Conservation (phyloP, 257 asterid genomes). For the Nicotiana sylvestris region DNA sequence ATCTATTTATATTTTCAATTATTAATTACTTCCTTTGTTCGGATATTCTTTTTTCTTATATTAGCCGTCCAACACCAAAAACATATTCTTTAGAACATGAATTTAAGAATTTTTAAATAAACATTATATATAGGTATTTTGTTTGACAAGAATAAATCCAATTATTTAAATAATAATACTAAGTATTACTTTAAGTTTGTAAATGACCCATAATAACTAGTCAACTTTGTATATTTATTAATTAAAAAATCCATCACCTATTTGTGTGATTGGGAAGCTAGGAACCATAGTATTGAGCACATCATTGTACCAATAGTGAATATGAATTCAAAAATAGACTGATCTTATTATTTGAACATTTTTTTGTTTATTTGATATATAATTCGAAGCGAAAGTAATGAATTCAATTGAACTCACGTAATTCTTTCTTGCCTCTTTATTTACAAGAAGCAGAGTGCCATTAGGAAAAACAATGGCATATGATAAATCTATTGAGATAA, state of each 20-base stretch:
- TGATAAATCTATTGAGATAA: too few species aligned
- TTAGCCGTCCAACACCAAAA: neutral
- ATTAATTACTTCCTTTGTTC: neutral
- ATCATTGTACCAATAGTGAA: neutral
- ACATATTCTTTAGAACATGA: neutral
- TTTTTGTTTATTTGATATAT: too few species aligned
- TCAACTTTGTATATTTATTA: neutral
- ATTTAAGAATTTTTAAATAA: neutral
- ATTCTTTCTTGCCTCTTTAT: too few species aligned
- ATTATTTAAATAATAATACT: neutral
- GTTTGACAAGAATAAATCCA: neutral
- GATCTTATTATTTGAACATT: too few species aligned
- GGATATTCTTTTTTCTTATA: neutral
- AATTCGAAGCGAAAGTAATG: too few species aligned
- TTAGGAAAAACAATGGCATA: too few species aligned
- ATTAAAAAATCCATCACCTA: too few species aligned
- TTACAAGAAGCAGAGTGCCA: too few species aligned
- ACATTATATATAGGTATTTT: neutral
- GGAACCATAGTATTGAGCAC: neutral
- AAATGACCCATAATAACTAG: neutral
- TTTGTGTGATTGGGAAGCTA: neutral
- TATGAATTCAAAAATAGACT: too few species aligned
- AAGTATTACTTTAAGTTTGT: neutral
- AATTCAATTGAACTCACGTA: too few species aligned
- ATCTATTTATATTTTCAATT: neutral